A percentile compares a stretch with the other conserved stretches of the same genome.
Evolutionary conservation across 2,329 filamentous ascomycete genomes (phyloP).

Genomic region (Aspergillus proliferans): DNA sequence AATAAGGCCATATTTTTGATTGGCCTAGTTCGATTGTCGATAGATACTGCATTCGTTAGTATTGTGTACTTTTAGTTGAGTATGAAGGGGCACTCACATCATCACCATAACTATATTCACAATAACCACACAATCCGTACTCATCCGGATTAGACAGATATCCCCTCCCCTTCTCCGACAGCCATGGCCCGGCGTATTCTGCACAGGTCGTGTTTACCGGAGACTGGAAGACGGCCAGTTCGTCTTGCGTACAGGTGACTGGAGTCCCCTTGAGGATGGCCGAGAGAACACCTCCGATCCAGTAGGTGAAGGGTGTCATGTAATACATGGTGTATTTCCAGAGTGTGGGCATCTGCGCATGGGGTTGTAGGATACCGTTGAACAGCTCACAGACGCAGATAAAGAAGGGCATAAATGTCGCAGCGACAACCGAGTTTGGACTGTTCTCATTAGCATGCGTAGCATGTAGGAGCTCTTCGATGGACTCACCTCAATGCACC

Average conservation of each 20-base stretch:
- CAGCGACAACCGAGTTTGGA: conserved; percentile 61
- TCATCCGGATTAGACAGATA: conserved; percentile 61
- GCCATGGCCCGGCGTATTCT: conserved; percentile 67
- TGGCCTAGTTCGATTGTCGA: conserved; percentile 22
- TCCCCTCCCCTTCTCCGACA: conserved; percentile 58
- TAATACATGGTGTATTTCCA: conserved; percentile 78
- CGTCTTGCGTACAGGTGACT: conserved; percentile 57
- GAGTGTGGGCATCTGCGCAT: conserved; percentile 68
- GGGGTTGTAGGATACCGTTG: conserved; percentile 78
- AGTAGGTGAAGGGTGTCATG: conserved; percentile 76
- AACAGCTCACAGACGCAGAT: conserved; percentile 79
- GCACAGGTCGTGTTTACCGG: conserved; percentile 63
- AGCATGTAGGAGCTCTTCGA: too few species aligned
- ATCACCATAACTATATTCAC: conserved; percentile 55
- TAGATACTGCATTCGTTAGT: conserved; percentile 21
- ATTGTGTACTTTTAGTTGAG: background rate
- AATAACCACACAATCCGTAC: conserved; percentile 67
- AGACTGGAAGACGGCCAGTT: conserved; percentile 63
- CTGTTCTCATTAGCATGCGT: conserved; percentile 6
- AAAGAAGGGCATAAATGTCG: conserved; percentile 74
- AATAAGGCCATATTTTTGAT: conserved; percentile 30
- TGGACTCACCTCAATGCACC: conserved; percentile 60
- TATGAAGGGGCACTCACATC: conserved; percentile 19
- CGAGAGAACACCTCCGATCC: conserved; percentile 72
- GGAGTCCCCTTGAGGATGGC: conserved; percentile 63